phyloP scores from a whole-genome alignment of 2,329 filamentous ascomycete genomes.

The Aspergillus novofumigatus region DNA sequence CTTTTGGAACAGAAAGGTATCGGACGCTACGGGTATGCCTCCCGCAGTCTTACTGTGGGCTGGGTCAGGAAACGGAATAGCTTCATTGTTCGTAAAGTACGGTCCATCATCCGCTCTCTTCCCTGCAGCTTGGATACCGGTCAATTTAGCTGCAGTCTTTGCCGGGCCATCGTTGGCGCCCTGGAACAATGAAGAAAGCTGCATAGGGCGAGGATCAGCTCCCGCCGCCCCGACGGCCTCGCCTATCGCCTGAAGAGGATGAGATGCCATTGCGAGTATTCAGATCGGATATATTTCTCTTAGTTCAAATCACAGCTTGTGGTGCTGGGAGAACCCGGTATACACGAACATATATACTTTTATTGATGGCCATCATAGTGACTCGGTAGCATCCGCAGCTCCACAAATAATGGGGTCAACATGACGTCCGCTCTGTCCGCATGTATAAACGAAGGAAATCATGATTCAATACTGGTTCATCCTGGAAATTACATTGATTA shows the following conservation, averaged over 20 bases:
- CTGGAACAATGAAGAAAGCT: constrained; percentile 28
- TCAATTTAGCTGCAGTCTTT: constrained; percentile 49
- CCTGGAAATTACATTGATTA: no score
- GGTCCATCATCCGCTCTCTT: constrained; percentile 48
- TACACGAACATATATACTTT: no score
- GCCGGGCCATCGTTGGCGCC: constrained; percentile 51
- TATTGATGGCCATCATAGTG: no score
- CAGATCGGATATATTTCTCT: not conserved
- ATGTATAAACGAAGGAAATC: no score
- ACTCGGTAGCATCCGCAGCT: no score
- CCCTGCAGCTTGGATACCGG: constrained; percentile 43
- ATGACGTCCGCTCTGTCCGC: no score
- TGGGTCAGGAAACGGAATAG: constrained; percentile 49
- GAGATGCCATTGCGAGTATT: not conserved
- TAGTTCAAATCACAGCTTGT: no score
- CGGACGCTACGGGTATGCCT: constrained; percentile 49
- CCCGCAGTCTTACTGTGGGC: constrained; percentile 52
- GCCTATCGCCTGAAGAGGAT: not conserved
- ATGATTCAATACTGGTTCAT: no score
- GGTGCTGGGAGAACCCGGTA: no score
- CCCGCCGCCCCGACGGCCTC: constrained; percentile 39
- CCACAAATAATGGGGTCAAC: no score
- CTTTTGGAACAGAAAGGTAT: constrained; percentile 52
- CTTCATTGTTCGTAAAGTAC: constrained; percentile 56
- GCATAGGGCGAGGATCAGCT: constrained; percentile 35